Conservation (phyloP, 306 rosid genomes). For the Albizia julibrissin region DNA sequence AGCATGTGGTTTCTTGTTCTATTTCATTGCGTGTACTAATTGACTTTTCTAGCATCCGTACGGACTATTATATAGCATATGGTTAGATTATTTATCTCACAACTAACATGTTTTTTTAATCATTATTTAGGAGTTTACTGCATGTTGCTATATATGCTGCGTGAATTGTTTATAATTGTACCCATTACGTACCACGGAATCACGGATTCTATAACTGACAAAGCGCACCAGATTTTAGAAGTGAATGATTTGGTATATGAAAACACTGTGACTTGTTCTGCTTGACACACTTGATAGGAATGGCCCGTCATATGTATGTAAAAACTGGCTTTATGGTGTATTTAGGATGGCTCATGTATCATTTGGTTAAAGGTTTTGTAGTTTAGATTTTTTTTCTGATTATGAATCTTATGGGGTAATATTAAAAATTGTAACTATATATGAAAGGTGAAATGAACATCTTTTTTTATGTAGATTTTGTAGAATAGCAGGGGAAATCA, state of each 20-base stretch:
- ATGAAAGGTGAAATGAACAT: not conserved
- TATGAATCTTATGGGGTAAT: not conserved
- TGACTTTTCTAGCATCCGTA: slow-evolving; percentile 20
- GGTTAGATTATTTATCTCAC: not conserved
- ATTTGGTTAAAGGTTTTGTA: not conserved
- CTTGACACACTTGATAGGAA: not conserved
- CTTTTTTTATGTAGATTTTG: not conserved
- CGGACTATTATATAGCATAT: not conserved
- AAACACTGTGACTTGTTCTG: not conserved
- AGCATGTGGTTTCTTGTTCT: not conserved
- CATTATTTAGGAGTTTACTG: not conserved
- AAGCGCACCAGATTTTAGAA: not conserved
- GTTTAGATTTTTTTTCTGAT: not conserved
- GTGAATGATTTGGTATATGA: not conserved
- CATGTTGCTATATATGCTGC: not conserved
- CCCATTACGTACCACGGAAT: slow-evolving; percentile 50
- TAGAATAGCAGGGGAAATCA: not conserved
- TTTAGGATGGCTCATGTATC: not conserved
- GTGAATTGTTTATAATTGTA: slow-evolving; percentile 26
- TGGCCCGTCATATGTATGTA: not conserved
- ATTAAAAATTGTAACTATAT: not conserved
- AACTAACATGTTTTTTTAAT: not conserved
- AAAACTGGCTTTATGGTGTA: not conserved
- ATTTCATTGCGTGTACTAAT: slow-evolving; percentile 29
- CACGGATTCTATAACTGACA: slow-evolving; percentile 32